Conservation (phyloP, 2,329 filamentous ascomycete species). For the Orbilia oligospora region DNA sequence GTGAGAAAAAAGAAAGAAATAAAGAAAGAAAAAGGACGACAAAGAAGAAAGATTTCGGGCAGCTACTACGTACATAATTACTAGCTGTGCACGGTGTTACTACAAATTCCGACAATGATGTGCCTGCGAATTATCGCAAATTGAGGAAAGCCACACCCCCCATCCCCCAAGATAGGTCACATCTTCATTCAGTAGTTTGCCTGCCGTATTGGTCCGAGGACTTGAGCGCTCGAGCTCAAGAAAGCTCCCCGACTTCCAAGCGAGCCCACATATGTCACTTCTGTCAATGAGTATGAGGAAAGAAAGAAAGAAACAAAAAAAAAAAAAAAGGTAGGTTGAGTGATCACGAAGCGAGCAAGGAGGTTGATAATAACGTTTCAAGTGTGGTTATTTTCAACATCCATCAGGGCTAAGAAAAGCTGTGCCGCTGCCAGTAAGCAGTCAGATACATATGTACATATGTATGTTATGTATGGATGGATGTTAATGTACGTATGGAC, state of each 20-base stretch:
- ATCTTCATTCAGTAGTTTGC: slow-evolving; percentile 21
- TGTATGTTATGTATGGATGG: too few relatives aligned
- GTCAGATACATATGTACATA: slow-evolving; percentile 38
- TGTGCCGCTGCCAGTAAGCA: slow-evolving; percentile 50
- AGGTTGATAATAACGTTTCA: slow-evolving; percentile 56
- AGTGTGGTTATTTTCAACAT: slow-evolving; percentile 55
- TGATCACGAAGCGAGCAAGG: slow-evolving; percentile 56
- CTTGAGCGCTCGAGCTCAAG: slow-evolving; percentile 40
- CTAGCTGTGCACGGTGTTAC: slow-evolving; percentile 58
- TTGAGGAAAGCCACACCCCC: slow-evolving; percentile 27
- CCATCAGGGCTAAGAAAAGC: slow-evolving; percentile 49
- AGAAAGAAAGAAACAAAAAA: background rate
- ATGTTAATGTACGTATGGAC: too few relatives aligned
- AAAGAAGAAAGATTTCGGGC: slow-evolving; percentile 4
- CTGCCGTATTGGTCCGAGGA: slow-evolving; percentile 53
- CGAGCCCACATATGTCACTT: slow-evolving; percentile 28
- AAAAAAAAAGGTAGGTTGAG: slow-evolving; percentile 45
- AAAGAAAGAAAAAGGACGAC: slow-evolving; percentile 5
- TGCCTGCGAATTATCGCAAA: slow-evolving; percentile 40
- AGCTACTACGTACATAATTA: too few relatives aligned
- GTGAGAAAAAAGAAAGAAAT: background rate
- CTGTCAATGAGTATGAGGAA: background rate
- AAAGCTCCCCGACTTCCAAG: slow-evolving; percentile 19
- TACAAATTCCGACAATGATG: slow-evolving; percentile 27
- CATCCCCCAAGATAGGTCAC: too few relatives aligned